Percentiles rank a stretch among this genome's conserved stretches.
Evolutionary conservation across 148 eudicot species (phyloP).

Genomic region (Pouteria glomerata): DNA sequence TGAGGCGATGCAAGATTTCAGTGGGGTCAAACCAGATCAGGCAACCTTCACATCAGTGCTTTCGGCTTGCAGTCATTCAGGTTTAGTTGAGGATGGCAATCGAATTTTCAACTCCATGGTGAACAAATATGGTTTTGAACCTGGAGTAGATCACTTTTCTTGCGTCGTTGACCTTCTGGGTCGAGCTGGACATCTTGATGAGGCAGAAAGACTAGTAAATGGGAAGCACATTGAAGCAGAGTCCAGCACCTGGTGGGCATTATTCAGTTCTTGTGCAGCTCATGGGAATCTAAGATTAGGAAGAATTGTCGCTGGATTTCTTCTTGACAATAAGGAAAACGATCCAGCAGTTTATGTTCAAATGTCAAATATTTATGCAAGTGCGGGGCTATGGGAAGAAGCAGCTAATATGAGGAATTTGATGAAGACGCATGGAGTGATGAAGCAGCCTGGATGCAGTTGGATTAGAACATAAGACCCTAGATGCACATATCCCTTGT

Average conservation of each 20-base stretch:
- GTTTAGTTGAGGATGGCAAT: constrained; percentile 57
- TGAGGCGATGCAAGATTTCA: constrained; percentile 39
- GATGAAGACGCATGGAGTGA: constrained; percentile 52
- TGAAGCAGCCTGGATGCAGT: constrained; percentile 71
- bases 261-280: constrained; percentile 64
- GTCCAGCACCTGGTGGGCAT: constrained; percentile 56
- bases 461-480: constrained; percentile 38
- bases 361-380: constrained; percentile 72
- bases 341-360: constrained; percentile 60
- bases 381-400: constrained; percentile 76
- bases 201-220: constrained; percentile 46
- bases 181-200: constrained; percentile 70
- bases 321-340: constrained; percentile 40
- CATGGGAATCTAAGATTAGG: constrained; percentile 62
- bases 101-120: constrained; percentile 59
- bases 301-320: constrained; percentile 52
- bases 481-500: not conserved
- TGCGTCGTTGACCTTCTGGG: constrained; percentile 72
- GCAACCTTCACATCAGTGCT: constrained; percentile 66
- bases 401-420: constrained; percentile 56
- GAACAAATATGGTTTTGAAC: constrained; percentile 41
- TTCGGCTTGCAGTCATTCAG: constrained; percentile 87
- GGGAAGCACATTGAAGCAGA: constrained; percentile 26
- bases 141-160: constrained; percentile 54
- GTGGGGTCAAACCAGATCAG: constrained; percentile 45